Conservation (phyloP, 139 green algal species). For the Chlamydomonas sp. region DNA sequence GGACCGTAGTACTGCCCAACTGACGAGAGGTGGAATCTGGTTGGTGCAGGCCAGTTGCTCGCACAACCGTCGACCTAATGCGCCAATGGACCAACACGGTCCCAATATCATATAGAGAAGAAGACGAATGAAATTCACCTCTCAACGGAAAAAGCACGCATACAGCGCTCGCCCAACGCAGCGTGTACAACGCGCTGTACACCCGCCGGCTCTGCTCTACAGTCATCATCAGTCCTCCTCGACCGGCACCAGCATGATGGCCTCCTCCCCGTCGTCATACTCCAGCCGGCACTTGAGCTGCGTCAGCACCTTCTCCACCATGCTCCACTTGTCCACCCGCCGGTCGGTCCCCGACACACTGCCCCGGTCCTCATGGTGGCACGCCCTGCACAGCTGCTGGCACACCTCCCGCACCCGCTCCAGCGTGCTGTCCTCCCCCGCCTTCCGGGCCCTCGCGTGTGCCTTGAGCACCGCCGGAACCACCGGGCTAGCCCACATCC, state of each 20-base stretch:
- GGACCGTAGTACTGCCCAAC: no score
- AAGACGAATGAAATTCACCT: no score
- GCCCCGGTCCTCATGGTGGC: slow-evolving; percentile 1
- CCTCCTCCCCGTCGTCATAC: slow-evolving; percentile 9
- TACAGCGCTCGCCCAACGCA: no score
- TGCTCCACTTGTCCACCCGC: slow-evolving; percentile 9
- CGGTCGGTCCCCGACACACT: background rate
- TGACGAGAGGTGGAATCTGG: no score
- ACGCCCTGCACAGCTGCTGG: slow-evolving; percentile 9
- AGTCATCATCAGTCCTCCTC: no score
- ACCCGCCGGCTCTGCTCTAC: no score
- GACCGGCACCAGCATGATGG: slow-evolving; percentile 7
- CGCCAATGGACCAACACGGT: no score
- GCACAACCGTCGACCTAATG: no score
- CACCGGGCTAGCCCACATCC: slow-evolving; percentile 14
- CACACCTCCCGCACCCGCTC: background rate
- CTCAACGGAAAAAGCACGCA: no score
- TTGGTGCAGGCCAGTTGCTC: no score
- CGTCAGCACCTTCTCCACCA: slow-evolving; percentile 2
- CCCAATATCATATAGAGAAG: no score
- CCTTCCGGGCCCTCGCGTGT: background rate
- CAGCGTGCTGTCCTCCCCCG: background rate
- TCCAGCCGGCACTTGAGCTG: slow-evolving; percentile 26
- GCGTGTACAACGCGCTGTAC: no score
- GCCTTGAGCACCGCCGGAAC: slow-evolving; percentile 1